Conservation (phyloP, 805 yeast species). For the Lipomyces chichibuensis region DNA sequence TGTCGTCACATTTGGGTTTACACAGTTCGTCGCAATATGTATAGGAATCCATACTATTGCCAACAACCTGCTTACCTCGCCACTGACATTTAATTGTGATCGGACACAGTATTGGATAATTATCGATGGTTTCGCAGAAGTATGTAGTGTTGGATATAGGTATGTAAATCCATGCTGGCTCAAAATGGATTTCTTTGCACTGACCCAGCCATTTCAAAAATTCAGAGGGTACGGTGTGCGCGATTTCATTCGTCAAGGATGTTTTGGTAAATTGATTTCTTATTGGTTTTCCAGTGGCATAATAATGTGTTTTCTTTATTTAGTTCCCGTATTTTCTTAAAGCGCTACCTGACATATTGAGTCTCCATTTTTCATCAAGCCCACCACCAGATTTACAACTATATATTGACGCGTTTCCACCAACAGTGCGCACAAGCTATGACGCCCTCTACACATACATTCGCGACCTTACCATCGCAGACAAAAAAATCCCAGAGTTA, state of each 20-base stretch:
- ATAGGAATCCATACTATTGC: too few species aligned
- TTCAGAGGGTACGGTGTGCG: constrained; percentile 92
- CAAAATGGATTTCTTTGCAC: not conserved
- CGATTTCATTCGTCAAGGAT: constrained; percentile 85
- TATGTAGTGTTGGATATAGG: constrained; percentile 20
- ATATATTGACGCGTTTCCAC: constrained; percentile 54
- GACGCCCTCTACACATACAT: constrained; percentile 54
- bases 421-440: constrained; percentile 40
- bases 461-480: constrained; percentile 58
- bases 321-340: constrained; percentile 67
- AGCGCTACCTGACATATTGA: constrained; percentile 51
- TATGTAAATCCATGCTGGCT: not conserved
- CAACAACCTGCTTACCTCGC: not conserved
- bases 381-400: constrained; percentile 38
- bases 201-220: constrained; percentile 49
- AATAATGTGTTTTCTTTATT: constrained; percentile 42
- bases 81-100: not conserved
- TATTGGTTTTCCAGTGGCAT: not conserved
- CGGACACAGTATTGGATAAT: too few species aligned
- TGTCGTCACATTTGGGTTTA: not conserved
- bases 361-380: constrained; percentile 39
- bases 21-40: not conserved
- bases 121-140: constrained; percentile 4
- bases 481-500: constrained; percentile 74
- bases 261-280: constrained; percentile 44